phyloP scores from a whole-genome alignment of 2,329 filamentous ascomycete genomes.

The Sclerotiophoma versabilis region DNA sequence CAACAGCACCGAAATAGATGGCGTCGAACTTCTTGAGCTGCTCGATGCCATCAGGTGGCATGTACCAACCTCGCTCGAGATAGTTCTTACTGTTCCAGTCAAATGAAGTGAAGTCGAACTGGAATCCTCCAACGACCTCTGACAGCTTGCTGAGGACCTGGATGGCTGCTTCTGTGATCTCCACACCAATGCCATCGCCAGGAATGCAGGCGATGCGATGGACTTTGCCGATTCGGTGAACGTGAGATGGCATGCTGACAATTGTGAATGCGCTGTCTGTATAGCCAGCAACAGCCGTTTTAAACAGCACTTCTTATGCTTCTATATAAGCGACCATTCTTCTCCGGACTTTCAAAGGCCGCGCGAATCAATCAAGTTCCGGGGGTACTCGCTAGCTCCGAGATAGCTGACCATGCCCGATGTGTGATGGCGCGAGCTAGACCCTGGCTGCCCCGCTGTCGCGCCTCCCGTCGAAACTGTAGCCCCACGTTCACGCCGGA shows the following conservation, averaged over 20 bases:
- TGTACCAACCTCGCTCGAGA: constrained; percentile 60
- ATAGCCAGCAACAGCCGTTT: background rate
- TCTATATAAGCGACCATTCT: constrained; percentile 1
- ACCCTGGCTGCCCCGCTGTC: constrained; percentile 21
- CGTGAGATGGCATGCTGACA: constrained; percentile 34
- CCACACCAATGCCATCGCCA: constrained; percentile 44
- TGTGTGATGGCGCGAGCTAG: constrained; percentile 12
- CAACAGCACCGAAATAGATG: constrained; percentile 67
- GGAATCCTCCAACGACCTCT: constrained; percentile 53
- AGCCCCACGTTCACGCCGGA: constrained; percentile 19
- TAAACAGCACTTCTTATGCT: constrained; percentile 8
- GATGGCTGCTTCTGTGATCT: constrained; percentile 39
- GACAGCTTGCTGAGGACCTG: constrained; percentile 52
- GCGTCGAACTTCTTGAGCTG: constrained; percentile 61
- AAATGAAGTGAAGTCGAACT: constrained; percentile 60
- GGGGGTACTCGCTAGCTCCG: constrained; percentile 4
- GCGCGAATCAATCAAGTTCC: constrained; percentile 12
- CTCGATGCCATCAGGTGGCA: constrained; percentile 59
- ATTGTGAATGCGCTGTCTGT: background rate
- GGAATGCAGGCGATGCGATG: constrained; percentile 44
- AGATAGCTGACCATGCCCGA: constrained; percentile 8
- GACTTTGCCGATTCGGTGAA: constrained; percentile 37
- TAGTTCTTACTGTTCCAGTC: constrained; percentile 60
- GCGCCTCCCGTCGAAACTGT: constrained; percentile 12
- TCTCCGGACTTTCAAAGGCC: constrained; percentile 19